A percentile compares a stretch with the other conserved stretches of the same genome.
Conservation (phyloP, 768 basidiomycete species). For the Fomitopsis serialis region DNA sequence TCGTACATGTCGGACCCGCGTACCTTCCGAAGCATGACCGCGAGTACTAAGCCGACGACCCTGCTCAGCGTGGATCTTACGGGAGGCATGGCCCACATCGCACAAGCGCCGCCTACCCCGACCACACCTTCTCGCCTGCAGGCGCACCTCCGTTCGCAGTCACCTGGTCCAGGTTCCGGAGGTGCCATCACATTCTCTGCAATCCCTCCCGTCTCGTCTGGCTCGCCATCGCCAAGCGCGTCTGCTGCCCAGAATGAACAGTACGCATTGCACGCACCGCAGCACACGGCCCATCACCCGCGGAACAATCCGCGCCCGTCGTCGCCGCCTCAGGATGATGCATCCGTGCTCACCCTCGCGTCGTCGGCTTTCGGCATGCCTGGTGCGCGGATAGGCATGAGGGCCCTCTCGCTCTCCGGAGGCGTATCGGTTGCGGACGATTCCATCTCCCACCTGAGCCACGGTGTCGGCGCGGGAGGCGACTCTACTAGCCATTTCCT, state of each 20-base stretch:
- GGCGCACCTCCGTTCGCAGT: slow-evolving; percentile 57
- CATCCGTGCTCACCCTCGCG: slow-evolving; percentile 87
- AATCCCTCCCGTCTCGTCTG: slow-evolving; percentile 42
- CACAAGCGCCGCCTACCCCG: slow-evolving; percentile 70
- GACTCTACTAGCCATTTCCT: slow-evolving; percentile 68
- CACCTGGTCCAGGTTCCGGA: slow-evolving; percentile 46
- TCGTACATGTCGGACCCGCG: slow-evolving; percentile 78
- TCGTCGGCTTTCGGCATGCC: slow-evolving; percentile 86
- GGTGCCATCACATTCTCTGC: slow-evolving; percentile 72
- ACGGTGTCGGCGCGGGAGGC: slow-evolving; percentile 36
- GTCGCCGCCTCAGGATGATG: slow-evolving; percentile 87
- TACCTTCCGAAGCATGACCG: slow-evolving; percentile 78
- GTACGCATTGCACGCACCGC: slow-evolving; percentile 68
- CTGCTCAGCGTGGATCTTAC: slow-evolving; percentile 84
- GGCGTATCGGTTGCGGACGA: slow-evolving; percentile 38
- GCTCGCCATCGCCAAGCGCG: slow-evolving; percentile 32
- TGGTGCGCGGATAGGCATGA: slow-evolving; percentile 41
- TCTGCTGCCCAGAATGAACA: slow-evolving; percentile 12
- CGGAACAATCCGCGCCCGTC: slow-evolving; percentile 93
- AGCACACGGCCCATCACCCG: slow-evolving; percentile 89
- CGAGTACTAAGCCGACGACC: slow-evolving; percentile 93
- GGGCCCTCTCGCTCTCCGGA: slow-evolving; percentile 16
- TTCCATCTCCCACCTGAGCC: slow-evolving; percentile 68
- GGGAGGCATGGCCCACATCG: slow-evolving; percentile 87
- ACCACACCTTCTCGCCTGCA: slow-evolving; percentile 46